A percentile compares a stretch with the other conserved stretches of the same genome.
These are phyloP conservation scores for Psilocybe cyanescens DNA, from an alignment of 768 basidiomycete genomes.

Conservation along the genomic window DNA sequence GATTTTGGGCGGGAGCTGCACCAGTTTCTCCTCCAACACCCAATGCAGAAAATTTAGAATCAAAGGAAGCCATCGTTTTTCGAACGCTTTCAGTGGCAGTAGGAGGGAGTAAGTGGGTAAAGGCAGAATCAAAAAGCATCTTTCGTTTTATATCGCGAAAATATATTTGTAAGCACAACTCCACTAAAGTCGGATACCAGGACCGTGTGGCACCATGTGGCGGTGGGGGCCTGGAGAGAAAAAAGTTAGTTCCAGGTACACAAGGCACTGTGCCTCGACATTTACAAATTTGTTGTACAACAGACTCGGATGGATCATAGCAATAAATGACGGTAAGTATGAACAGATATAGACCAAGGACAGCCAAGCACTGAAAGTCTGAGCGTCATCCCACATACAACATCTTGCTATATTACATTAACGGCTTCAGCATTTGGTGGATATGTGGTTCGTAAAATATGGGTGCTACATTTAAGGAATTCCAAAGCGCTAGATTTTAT, in stretches of 20 bases:
- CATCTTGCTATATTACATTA: background rate
- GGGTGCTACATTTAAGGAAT: slow-evolving; percentile 23
- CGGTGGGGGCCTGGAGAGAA: background rate
- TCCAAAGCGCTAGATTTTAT: slow-evolving; percentile 31
- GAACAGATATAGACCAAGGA: background rate
- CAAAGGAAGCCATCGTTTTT: slow-evolving; percentile 18
- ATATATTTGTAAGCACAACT: background rate
- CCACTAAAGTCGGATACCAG: background rate
- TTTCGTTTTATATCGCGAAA: background rate
- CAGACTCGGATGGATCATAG: background rate
- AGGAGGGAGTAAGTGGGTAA: slow-evolving; percentile 6
- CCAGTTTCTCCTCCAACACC: slow-evolving; percentile 29
- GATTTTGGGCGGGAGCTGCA: slow-evolving; percentile 28
- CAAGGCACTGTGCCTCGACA: background rate
- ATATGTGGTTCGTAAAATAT: too few species aligned
- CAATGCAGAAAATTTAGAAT: slow-evolving; percentile 25
- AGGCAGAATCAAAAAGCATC: background rate
- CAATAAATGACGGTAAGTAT: background rate
- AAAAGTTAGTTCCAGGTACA: background rate
- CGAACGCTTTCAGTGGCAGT: background rate
- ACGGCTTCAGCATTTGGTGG: background rate
- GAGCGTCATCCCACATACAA: background rate
- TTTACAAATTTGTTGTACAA: background rate
- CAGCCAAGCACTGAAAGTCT: background rate
- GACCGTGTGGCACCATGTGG: background rate